phyloP scores from a whole-genome alignment of 768 basidiomycete species.

The Xerocomellus amylosporus region DNA sequence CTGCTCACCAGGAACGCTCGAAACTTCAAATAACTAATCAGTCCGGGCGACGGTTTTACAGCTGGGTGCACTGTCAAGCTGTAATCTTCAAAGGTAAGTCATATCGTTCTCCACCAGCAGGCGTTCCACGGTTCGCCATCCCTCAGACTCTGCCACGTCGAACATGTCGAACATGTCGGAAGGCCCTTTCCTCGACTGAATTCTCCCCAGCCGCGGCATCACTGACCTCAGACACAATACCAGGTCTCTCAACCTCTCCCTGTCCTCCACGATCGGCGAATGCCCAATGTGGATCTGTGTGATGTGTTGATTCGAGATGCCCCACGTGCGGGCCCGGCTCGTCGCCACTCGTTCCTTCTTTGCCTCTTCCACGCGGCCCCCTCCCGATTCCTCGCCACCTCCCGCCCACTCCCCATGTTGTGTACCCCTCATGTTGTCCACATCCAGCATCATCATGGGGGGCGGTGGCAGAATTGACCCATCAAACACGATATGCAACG shows the following conservation, averaged over 20 bases:
- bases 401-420: neutral
- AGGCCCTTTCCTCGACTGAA: neutral
- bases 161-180: neutral
- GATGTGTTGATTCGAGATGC: constrained; percentile 3
- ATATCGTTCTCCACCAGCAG: neutral
- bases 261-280: constrained; percentile 5
- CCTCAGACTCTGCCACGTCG: neutral
- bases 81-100: too few relatives aligned
- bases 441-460: neutral
- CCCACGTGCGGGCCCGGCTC: neutral
- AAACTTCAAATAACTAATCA: too few relatives aligned
- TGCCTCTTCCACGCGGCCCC: too few relatives aligned
- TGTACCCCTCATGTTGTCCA: neutral
- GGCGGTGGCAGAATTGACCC: constrained; percentile 8
- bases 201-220: constrained; percentile 9
- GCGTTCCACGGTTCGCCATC: neutral
- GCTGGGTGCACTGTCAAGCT: too few relatives aligned
- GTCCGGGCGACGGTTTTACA: too few relatives aligned
- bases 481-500: constrained; percentile 17
- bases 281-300: constrained; percentile 13
- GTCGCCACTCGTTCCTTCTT: too few relatives aligned
- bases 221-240: constrained; percentile 9
- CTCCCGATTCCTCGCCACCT: neutral
- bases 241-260: neutral
- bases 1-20: too few relatives aligned